phyloP scores from a whole-genome alignment of 164 flowering plant species.

The Santalum album region DNA sequence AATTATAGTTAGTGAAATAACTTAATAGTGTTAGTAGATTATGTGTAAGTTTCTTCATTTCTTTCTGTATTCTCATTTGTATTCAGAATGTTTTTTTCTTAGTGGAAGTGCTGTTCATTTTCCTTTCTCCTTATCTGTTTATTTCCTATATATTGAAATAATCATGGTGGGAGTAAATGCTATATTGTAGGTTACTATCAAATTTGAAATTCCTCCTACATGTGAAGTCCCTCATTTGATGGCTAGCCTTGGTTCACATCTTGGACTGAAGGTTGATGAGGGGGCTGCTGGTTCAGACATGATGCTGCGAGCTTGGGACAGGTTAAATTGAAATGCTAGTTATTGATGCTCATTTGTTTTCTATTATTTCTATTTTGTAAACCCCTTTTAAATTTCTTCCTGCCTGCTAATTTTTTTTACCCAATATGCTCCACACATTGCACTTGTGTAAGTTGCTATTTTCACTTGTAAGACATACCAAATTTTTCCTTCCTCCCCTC shows the following conservation, averaged over 20 bases:
- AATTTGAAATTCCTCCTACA: slow-evolving; percentile 65
- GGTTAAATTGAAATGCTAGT: slow-evolving; percentile 24
- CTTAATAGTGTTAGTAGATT: too few relatives aligned
- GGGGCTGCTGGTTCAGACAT: slow-evolving; percentile 63
- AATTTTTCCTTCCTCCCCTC: not conserved
- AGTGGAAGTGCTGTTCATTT: too few relatives aligned
- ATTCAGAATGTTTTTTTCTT: too few relatives aligned
- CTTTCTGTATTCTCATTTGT: too few relatives aligned
- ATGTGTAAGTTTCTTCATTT: too few relatives aligned
- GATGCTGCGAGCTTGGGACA: slow-evolving; percentile 86
- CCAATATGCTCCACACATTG: not conserved
- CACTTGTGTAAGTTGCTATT: not conserved
- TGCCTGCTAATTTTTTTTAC: too few relatives aligned
- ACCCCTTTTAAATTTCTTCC: not conserved
- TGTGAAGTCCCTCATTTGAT: slow-evolving; percentile 68
- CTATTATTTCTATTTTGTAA: not conserved
- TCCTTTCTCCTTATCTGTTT: too few relatives aligned
- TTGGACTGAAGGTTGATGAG: slow-evolving; percentile 64
- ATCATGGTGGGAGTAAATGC: slow-evolving; percentile 5
- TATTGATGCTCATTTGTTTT: not conserved
- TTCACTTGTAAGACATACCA: not conserved
- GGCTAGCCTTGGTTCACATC: slow-evolving; percentile 58
- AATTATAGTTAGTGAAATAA: too few relatives aligned
- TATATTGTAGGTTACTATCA: slow-evolving; percentile 54
- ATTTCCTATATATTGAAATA: too few relatives aligned